Conservation (phyloP, 2,329 filamentous ascomycete genomes). For the Fusarium heterosporum region DNA sequence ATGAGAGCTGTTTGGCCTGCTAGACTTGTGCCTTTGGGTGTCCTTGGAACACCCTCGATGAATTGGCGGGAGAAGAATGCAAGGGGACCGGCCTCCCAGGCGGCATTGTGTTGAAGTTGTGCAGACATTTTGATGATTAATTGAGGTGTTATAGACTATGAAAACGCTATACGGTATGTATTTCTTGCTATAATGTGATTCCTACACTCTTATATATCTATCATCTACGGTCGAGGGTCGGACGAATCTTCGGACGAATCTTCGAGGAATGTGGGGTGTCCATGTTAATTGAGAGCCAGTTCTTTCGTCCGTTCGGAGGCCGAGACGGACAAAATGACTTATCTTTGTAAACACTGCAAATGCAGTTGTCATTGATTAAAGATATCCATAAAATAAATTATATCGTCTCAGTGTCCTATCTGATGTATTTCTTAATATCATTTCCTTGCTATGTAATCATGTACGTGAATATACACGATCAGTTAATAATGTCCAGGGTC, state of each 20-base stretch:
- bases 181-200: not conserved
- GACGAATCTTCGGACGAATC: slow-evolving; percentile 23
- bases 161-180: not conserved
- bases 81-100: slow-evolving; percentile 38
- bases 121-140: slow-evolving; percentile 34
- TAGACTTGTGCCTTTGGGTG: slow-evolving; percentile 45
- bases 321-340: slow-evolving; percentile 33
- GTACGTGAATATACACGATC: too few species aligned
- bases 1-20: slow-evolving; percentile 58
- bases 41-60: slow-evolving; percentile 40
- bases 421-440: too few species aligned
- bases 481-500: too few species aligned
- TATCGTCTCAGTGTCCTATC: too few species aligned
- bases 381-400: not conserved
- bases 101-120: slow-evolving; percentile 35
- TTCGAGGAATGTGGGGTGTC: not conserved
- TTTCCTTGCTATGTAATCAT: not conserved
- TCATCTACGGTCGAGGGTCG: slow-evolving; percentile 23
- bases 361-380: slow-evolving; percentile 1
- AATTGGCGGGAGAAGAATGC: slow-evolving; percentile 46
- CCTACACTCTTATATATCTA: slow-evolving; percentile 25
- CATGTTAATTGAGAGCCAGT: not conserved
- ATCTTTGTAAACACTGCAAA: not conserved
- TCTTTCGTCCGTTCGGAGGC: slow-evolving; percentile 31
- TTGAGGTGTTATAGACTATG: not conserved